Evolutionary conservation across 2,329 filamentous ascomycete species (phyloP).

Genomic region (Blastomyces percursus): DNA sequence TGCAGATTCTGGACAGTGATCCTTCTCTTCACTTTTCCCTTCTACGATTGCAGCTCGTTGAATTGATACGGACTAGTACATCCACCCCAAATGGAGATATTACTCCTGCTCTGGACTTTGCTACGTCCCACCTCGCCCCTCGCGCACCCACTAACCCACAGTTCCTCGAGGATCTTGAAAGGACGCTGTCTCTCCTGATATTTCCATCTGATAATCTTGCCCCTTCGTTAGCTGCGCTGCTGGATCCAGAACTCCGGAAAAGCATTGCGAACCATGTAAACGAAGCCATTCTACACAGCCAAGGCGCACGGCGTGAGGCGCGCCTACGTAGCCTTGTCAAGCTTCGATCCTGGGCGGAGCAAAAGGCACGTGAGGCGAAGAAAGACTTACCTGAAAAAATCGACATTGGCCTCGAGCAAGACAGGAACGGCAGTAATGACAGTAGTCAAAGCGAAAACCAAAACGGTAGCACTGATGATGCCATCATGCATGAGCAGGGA

Average conservation of each 20-base stretch:
- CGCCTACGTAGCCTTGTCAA: constrained; percentile 72
- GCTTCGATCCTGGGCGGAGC: constrained; percentile 75
- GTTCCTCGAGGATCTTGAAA: constrained; percentile 78
- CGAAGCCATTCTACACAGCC: constrained; percentile 66
- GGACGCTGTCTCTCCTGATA: constrained; percentile 84
- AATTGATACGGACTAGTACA: constrained; percentile 73
- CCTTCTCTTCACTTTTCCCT: constrained; percentile 78
- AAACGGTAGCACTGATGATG: constrained; percentile 28
- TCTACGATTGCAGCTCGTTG: constrained; percentile 80
- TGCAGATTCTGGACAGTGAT: constrained; percentile 75
- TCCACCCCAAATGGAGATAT: constrained; percentile 59
- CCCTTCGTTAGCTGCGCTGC: constrained; percentile 60
- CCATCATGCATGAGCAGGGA: constrained; percentile 33
- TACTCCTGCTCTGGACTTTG: constrained; percentile 70
- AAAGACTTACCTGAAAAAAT: constrained; percentile 38
- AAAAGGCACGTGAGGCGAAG: constrained; percentile 38
- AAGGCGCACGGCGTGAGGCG: constrained; percentile 64
- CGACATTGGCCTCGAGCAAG: constrained; percentile 34
- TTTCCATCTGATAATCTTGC: constrained; percentile 73
- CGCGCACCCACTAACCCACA: constrained; percentile 69
- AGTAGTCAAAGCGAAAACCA: constrained; percentile 14
- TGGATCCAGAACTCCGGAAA: constrained; percentile 68
- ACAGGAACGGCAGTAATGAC: constrained; percentile 20
- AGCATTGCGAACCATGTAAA: constrained; percentile 85
- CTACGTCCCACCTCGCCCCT: constrained; percentile 74